Conservation (phyloP, 306 rosid species). For the Rubus parviflorus region DNA sequence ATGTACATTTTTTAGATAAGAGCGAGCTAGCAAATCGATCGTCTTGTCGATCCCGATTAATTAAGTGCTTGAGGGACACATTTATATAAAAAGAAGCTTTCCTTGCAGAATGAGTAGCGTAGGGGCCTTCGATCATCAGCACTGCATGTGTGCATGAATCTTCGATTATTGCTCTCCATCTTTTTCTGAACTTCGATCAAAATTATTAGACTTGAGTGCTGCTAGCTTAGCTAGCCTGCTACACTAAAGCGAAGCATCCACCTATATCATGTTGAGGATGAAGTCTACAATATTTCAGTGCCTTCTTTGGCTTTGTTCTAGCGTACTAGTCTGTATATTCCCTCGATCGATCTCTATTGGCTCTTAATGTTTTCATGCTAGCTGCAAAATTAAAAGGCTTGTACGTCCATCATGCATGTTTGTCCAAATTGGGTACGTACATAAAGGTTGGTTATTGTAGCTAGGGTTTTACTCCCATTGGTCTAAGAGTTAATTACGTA, state of each 20-base stretch:
- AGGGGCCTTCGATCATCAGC: background rate
- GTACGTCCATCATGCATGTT: background rate
- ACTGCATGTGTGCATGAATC: background rate
- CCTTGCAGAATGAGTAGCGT: background rate
- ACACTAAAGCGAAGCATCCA: slow-evolving; percentile 68
- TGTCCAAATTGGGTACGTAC: background rate
- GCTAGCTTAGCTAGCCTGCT: slow-evolving; percentile 24
- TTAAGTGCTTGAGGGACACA: background rate
- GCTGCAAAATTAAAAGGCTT: background rate
- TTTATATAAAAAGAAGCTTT: background rate
- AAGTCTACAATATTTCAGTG: slow-evolving; percentile 27
- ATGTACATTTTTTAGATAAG: background rate
- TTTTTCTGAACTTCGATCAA: background rate
- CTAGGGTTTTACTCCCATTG: background rate
- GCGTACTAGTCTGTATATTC: background rate
- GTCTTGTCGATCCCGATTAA: background rate
- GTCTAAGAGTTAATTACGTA: background rate
- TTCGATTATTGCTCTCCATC: background rate
- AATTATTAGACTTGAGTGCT: background rate
- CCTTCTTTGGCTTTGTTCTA: slow-evolving; percentile 14
- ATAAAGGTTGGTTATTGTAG: background rate
- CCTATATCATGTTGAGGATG: slow-evolving; percentile 32
- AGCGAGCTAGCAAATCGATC: background rate
- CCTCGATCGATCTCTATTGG: background rate
- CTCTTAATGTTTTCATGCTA: background rate